These are phyloP conservation scores for Candida khao-thaluensis DNA, from an alignment of 805 yeast species.

Conservation along the genomic window DNA sequence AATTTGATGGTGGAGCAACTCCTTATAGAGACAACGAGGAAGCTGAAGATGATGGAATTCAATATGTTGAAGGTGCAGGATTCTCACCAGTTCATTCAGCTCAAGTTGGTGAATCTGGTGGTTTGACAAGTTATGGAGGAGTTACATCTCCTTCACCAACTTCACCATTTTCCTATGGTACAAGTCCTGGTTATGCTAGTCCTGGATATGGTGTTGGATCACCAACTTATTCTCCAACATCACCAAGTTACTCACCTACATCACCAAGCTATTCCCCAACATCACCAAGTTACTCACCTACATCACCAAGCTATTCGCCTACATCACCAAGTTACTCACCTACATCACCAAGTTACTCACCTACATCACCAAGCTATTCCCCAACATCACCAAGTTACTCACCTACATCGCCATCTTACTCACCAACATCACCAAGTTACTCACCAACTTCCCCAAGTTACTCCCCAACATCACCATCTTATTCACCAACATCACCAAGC, in stretches of 20 bases:
- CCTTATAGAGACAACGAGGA: conserved; percentile 78
- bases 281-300: conserved; percentile 57
- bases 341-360: conserved; percentile 77
- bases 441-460: conserved; percentile 76
- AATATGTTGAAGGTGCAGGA: conserved; percentile 69
- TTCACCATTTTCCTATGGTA: conserved; percentile 56
- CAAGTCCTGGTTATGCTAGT: conserved; percentile 58
- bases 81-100: conserved; percentile 96
- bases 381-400: conserved; percentile 49
- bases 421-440: conserved; percentile 59
- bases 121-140: conserved; percentile 87
- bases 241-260: conserved; percentile 73
- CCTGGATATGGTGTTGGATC: conserved; percentile 66
- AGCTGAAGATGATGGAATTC: conserved; percentile 58
- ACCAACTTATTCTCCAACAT: conserved; percentile 59
- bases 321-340: conserved; percentile 53
- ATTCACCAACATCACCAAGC: conserved; percentile 58
- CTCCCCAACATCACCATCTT: conserved; percentile 66
- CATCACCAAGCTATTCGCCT: conserved; percentile 55
- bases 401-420: conserved; percentile 69
- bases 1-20: conserved; percentile 74
- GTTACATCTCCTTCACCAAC: conserved; percentile 50
- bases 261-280: conserved; percentile 63
- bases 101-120: conserved; percentile 74
- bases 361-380: conserved; percentile 66